Conservation (phyloP, 495 filamentous ascomycete species). For the Penicillium flavigenum region DNA sequence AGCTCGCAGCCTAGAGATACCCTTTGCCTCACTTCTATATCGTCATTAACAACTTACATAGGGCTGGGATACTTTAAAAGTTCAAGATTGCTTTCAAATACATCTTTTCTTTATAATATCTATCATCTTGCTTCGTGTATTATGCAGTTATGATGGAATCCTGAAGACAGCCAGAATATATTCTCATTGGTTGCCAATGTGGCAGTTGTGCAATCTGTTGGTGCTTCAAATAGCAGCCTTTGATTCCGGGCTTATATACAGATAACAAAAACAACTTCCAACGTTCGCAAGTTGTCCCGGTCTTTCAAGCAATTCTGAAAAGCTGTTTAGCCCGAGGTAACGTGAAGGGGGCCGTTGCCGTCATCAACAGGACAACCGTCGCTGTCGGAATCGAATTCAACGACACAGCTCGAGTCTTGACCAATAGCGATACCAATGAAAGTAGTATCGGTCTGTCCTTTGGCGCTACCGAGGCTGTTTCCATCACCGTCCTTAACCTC, state of each 20-base stretch:
- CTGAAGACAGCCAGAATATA: not conserved
- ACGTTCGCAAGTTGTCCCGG: not conserved
- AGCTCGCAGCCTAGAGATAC: too few relatives aligned
- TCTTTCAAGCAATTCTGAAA: not conserved
- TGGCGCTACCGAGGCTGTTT: constrained; percentile 18
- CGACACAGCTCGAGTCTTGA: constrained; percentile 21
- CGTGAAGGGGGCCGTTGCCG: constrained; percentile 22
- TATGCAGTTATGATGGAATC: too few relatives aligned
- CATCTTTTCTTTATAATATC: too few relatives aligned
- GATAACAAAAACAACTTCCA: not conserved
- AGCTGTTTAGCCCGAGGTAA: constrained; percentile 14
- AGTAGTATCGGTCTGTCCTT: constrained; percentile 18
- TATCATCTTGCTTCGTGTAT: too few relatives aligned
- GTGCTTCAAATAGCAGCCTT: not conserved
- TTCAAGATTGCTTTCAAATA: too few relatives aligned
- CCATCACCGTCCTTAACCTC: constrained; percentile 22
- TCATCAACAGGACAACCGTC: constrained; percentile 21
- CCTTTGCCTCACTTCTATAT: too few relatives aligned
- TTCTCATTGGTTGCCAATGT: not conserved
- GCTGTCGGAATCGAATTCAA: constrained; percentile 23
- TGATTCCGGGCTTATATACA: not conserved
- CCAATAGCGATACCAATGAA: constrained; percentile 24
- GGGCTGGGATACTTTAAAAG: too few relatives aligned
- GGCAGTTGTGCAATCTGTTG: not conserved
- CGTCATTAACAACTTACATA: too few relatives aligned